Percentiles rank a stretch among this genome's conserved stretches.
Conservation (phyloP, 148 eudicot species). For the Nepenthes gracilis region DNA sequence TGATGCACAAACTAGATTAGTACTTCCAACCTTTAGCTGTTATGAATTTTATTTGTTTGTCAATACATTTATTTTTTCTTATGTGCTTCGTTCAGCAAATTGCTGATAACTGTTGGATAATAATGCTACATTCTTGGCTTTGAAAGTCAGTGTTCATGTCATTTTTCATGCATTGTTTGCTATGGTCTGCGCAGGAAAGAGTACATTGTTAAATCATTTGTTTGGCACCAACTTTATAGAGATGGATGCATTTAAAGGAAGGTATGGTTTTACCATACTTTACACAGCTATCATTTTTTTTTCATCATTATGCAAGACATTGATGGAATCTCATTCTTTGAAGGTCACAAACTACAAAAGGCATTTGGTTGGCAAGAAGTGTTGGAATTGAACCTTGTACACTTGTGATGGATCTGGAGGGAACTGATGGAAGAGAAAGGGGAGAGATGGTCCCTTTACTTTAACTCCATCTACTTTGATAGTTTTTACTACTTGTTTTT, state of each 20-base stretch:
- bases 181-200: slow-evolving; percentile 58
- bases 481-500: too few species aligned
- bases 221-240: slow-evolving; percentile 84
- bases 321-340: slow-evolving; percentile 7
- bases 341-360: slow-evolving; percentile 98
- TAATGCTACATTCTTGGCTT: too few species aligned
- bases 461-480: not conserved
- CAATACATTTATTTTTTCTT: too few species aligned
- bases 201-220: slow-evolving; percentile 79
- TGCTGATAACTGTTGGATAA: too few species aligned
- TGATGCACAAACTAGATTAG: too few species aligned
- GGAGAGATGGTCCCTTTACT: slow-evolving; percentile 59
- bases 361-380: slow-evolving; percentile 91
- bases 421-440: slow-evolving; percentile 98
- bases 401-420: slow-evolving; percentile 98
- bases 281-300: not conserved
- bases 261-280: slow-evolving; percentile 18
- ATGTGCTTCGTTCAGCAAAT: too few species aligned
- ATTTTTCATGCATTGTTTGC: not conserved
- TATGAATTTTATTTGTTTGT: too few species aligned
- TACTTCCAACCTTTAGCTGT: too few species aligned
- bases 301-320: not conserved
- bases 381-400: slow-evolving; percentile 93
- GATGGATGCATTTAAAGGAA: slow-evolving; percentile 98
- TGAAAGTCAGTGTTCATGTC: not conserved